A percentile compares a stretch with the other conserved stretches of the same genome.
Evolutionary conservation across 192 early-diverging fungal genomes (phyloP).

Genomic region (Rhizoclosmatium sp.): DNA sequence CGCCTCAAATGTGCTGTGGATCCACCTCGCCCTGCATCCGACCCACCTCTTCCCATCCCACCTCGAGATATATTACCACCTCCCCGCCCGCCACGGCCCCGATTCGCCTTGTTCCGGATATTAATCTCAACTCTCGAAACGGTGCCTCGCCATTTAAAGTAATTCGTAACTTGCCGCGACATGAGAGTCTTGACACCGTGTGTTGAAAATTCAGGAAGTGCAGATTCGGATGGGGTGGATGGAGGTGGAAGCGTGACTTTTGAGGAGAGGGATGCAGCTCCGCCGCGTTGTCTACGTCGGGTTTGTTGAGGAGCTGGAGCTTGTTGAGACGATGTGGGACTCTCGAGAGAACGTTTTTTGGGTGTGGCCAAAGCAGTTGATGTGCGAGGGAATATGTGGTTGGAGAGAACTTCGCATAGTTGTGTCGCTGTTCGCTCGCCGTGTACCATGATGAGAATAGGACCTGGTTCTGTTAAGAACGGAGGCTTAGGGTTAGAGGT

Average conservation of each 20-base stretch:
- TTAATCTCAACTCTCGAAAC: slow-evolving; percentile 42
- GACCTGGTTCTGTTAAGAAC: slow-evolving; percentile 39
- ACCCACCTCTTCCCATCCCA: not conserved
- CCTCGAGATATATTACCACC: not conserved
- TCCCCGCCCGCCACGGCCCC: slow-evolving; percentile 15
- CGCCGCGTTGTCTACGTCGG: slow-evolving; percentile 23
- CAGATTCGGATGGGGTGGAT: not conserved
- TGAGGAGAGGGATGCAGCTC: not conserved
- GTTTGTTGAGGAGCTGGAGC: not conserved
- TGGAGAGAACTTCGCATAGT: slow-evolving; percentile 56
- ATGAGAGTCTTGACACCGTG: slow-evolving; percentile 45
- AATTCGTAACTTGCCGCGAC: slow-evolving; percentile 63
- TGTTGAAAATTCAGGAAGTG: slow-evolving; percentile 23
- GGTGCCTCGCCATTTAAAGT: slow-evolving; percentile 77
- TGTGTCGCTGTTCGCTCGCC: slow-evolving; percentile 71
- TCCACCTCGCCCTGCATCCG: no score
- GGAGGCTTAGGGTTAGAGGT: not conserved
- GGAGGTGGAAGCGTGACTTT: slow-evolving; percentile 4
- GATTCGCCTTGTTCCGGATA: slow-evolving; percentile 37
- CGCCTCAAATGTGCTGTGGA: not conserved
- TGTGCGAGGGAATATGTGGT: not conserved
- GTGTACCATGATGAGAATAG: slow-evolving; percentile 77
- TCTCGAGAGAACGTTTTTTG: no score
- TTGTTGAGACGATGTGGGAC: not conserved
- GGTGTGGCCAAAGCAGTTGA: not conserved